These are phyloP conservation scores for Talaromyces liani DNA, from an alignment of 495 filamentous ascomycete species.

Conservation along the genomic window DNA sequence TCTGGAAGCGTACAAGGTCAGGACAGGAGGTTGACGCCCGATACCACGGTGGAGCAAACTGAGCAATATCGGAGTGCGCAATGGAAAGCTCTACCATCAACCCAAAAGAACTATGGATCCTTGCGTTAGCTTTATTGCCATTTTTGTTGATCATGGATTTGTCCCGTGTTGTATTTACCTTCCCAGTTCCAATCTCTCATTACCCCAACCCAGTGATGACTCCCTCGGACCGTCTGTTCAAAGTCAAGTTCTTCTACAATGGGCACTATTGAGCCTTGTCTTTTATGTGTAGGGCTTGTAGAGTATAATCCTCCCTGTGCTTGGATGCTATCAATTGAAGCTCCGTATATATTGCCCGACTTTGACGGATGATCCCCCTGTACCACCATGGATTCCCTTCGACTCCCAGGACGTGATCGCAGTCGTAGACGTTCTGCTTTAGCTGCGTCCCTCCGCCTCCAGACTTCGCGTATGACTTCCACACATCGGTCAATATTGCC, in stretches of 20 bases:
- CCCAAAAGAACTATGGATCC: conserved; percentile 32
- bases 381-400: conserved; percentile 11
- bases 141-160: conserved; percentile 3
- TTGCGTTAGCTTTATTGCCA: conserved; percentile 3
- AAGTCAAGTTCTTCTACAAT: conserved; percentile 47
- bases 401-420: conserved; percentile 6
- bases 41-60: not conserved
- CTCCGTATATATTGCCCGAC: not conserved
- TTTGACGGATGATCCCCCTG: not conserved
- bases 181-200: conserved; percentile 80
- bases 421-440: conserved; percentile 24
- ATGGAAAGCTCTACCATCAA: conserved; percentile 11
- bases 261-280: conserved; percentile 25
- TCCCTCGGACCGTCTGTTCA: conserved; percentile 59
- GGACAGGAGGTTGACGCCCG: not conserved
- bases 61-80: not conserved
- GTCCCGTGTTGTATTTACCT: conserved; percentile 39
- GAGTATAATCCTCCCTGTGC: not conserved
- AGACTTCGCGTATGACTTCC: conserved; percentile 68
- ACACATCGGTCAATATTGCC: conserved; percentile 66
- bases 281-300: conserved; percentile 10
- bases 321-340: not conserved
- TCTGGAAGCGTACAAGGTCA: not conserved
- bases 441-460: conserved; percentile 51
- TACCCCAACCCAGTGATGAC: conserved; percentile 68